Percentiles rank a stretch among this genome's conserved stretches.
Evolutionary conservation across 495 filamentous ascomycete species (phyloP).

Genomic region (Penicillium chermesinum): DNA sequence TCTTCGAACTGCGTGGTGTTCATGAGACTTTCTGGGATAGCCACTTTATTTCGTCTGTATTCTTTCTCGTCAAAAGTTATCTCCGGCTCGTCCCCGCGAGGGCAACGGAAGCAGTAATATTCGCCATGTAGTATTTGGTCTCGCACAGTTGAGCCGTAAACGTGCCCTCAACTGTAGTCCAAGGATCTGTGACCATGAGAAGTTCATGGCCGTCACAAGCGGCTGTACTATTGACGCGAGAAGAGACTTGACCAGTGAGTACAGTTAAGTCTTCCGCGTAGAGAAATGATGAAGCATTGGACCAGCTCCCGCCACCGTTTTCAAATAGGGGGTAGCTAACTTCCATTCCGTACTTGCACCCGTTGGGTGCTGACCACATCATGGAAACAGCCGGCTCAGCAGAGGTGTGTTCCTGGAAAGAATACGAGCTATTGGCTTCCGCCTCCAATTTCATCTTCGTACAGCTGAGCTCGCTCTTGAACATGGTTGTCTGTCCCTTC

Average conservation of each 20-base stretch:
- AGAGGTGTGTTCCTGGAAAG: neutral
- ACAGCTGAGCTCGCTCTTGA: conserved; percentile 25
- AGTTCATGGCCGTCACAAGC: conserved; percentile 12
- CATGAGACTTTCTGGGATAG: conserved; percentile 14
- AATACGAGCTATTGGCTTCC: neutral
- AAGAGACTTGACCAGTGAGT: neutral
- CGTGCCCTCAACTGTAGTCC: conserved; percentile 1
- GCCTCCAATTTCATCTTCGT: conserved; percentile 15
- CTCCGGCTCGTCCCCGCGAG: conserved; percentile 14
- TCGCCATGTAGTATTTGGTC: conserved; percentile 28
- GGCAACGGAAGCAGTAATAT: conserved; percentile 18
- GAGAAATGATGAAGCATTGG: conserved; percentile 15
- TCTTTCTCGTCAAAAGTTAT: conserved; percentile 25
- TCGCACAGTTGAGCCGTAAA: conserved; percentile 20
- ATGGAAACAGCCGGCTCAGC: conserved; percentile 4
- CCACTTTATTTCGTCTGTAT: conserved; percentile 7
- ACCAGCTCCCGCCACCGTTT: conserved; percentile 20
- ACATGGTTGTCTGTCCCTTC: conserved; percentile 31
- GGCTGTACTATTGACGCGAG: conserved; percentile 1
- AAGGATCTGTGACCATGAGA: conserved; percentile 15
- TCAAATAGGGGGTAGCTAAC: conserved; percentile 2
- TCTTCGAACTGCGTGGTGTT: conserved; percentile 15
- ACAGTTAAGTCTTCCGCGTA: neutral
- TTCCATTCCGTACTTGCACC: conserved; percentile 18
- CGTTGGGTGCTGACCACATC: conserved; percentile 12